Conservation (phyloP, 257 asterid genomes). For the Gynochthodes officinalis region DNA sequence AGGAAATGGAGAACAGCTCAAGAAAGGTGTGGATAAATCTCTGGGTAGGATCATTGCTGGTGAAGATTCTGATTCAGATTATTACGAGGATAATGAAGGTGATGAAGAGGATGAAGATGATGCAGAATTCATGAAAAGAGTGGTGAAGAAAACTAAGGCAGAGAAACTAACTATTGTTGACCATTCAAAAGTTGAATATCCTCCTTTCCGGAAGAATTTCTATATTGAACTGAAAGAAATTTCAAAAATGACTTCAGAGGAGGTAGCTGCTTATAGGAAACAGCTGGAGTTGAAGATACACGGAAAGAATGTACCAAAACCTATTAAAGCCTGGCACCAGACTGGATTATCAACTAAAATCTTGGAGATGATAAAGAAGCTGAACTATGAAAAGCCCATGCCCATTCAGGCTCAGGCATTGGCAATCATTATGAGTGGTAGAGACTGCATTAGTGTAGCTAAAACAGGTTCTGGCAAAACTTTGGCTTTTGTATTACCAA, state of each 20-base stretch:
- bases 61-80: constrained; percentile 79
- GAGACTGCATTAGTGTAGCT: constrained; percentile 90
- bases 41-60: constrained; percentile 82
- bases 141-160: constrained; percentile 87
- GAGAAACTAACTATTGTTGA: constrained; percentile 84
- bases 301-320: constrained; percentile 91
- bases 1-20: constrained; percentile 28
- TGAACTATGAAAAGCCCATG: constrained; percentile 75
- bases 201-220: constrained; percentile 72
- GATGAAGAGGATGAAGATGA: constrained; percentile 90
- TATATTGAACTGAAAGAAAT: constrained; percentile 79
- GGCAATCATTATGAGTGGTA: constrained; percentile 88
- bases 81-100: constrained; percentile 49
- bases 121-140: constrained; percentile 77
- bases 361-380: constrained; percentile 66
- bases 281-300: constrained; percentile 76
- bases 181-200: constrained; percentile 75
- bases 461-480: constrained; percentile 96
- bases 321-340: constrained; percentile 82
- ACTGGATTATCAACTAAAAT: constrained; percentile 83
- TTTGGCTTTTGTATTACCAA: constrained; percentile 84
- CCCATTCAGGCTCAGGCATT: constrained; percentile 85
- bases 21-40: constrained; percentile 35
- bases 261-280: constrained; percentile 66
- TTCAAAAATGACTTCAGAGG: constrained; percentile 70